Conservation (phyloP, 768 basidiomycete species). For the Cyathus striatus region DNA sequence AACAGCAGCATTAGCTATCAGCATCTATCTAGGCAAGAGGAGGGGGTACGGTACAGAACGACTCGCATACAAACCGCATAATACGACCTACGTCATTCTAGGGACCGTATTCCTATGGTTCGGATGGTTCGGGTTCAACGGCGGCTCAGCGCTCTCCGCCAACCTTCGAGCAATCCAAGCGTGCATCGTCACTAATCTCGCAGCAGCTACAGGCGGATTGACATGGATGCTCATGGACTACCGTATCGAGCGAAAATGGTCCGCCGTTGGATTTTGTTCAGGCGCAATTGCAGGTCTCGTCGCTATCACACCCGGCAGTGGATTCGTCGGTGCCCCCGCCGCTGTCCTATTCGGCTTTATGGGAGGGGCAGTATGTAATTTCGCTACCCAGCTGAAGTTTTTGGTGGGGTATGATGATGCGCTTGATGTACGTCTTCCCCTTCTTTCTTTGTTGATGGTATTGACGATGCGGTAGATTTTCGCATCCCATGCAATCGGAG, state of each 20-base stretch:
- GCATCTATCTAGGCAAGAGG: conserved; percentile 86
- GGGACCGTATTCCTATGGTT: conserved; percentile 95
- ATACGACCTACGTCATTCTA: conserved; percentile 88
- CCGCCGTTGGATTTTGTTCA: conserved; percentile 91
- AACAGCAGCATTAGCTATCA: conserved; percentile 86
- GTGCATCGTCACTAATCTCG: conserved; percentile 90
- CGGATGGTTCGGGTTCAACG: conserved; percentile 95
- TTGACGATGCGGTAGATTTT: conserved; percentile 62
- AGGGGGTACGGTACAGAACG: conserved; percentile 88
- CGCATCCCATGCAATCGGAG: conserved; percentile 77
- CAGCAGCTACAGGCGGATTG: conserved; percentile 82
- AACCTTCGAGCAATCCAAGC: conserved; percentile 86
- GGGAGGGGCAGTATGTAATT: conserved; percentile 84
- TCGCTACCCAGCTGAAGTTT: conserved; percentile 94
- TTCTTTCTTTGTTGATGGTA: neutral
- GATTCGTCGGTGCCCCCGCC: conserved; percentile 79
- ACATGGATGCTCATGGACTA: conserved; percentile 96
- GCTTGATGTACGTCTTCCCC: conserved; percentile 56
- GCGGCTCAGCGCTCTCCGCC: conserved; percentile 85
- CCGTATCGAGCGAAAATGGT: conserved; percentile 91
- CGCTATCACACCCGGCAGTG: conserved; percentile 83
- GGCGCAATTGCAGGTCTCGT: conserved; percentile 90
- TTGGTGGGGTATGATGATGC: conserved; percentile 71
- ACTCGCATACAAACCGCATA: conserved; percentile 90
- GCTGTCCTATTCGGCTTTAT: conserved; percentile 82